Evolutionary conservation across 2,329 filamentous ascomycete genomes (phyloP), one percentile per base, ranked within the genome.

Genomic region (Botrytis medusae): DNA sequence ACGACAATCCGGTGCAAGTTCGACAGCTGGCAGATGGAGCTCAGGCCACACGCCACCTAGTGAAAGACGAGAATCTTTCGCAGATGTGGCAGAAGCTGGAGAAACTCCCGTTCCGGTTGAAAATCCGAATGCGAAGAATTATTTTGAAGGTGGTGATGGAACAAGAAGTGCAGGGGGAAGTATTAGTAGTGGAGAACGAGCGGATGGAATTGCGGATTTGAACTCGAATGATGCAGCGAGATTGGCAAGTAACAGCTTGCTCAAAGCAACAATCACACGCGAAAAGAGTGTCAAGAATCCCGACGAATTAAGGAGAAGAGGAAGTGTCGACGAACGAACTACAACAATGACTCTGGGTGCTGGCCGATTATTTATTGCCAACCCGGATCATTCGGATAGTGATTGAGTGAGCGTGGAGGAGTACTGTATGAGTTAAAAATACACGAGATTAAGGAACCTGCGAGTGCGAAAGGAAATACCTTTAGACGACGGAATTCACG

Each of bases 321-420:
- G 93, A 73, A 96, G 93, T 80, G 93, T 97, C 67, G 93, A 96
- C 80, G 93, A 96, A 83, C 87, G 79, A 83, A 93, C 96, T 82
- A 87, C 79, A 83, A 95, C 92, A 1, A 91, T 96, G 81, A 90
- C 88, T 32, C 80, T 83, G 78, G 82, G 82, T 61, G 87, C 89
- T 42, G 90, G 90, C 67, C 88, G 93, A 75, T 86, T 97, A 74
- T 96, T 93, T 82, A 94, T 97, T 80, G 93, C 93, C 78, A 97
- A 97, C 82, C 93, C 93, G 29, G 93, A 96, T 69, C 76, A 75
- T 59, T 68, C 64, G 9, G 80, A 81, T 74, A 80, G 79, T 71
- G 80, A 81, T 76, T 81, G 70, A 63, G 18, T 16, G 59, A n/a
- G 12, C 37, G 34, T 14, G 29, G 37, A 48, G 34, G 29, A 46